phyloP scores from a whole-genome alignment of 331 rosid genomes.

The Arachis monticola region DNA sequence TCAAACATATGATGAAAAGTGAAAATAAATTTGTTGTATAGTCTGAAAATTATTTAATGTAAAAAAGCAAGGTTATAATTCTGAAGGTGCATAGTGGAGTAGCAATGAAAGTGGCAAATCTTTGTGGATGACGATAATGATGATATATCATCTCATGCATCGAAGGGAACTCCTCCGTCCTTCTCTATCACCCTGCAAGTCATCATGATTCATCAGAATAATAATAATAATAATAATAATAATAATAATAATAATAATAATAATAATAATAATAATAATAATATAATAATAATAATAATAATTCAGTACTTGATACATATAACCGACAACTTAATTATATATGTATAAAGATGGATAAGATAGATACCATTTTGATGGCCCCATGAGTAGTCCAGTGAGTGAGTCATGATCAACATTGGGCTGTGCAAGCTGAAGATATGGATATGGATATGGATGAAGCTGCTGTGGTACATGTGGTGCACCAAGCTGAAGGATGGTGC shows the following conservation, averaged over 20 bases:
- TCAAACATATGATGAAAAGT: too few relatives aligned
- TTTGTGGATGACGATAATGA: too few relatives aligned
- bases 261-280: background rate
- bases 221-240: background rate
- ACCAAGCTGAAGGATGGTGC: slow-evolving; percentile 63
- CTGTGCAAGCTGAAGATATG: slow-evolving; percentile 57
- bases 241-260: background rate
- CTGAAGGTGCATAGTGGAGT: too few relatives aligned
- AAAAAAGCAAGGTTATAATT: too few relatives aligned
- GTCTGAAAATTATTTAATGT: too few relatives aligned
- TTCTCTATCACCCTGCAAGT: slow-evolving; percentile 11
- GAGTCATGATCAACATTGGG: slow-evolving; percentile 50
- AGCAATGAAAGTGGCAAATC: too few relatives aligned
- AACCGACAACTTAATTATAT: background rate
- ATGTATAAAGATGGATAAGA: background rate
- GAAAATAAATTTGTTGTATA: too few relatives aligned
- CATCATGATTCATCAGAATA: background rate
- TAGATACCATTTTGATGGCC: background rate
- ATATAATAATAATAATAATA: too few relatives aligned
- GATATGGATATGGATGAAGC: slow-evolving; percentile 26
- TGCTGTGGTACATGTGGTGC: slow-evolving; percentile 51
- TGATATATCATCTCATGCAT: background rate
- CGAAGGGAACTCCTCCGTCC: background rate
- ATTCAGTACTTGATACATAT: too few relatives aligned
- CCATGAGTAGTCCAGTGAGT: background rate